Conservation (phyloP, 2,329 filamentous ascomycete genomes). For the Penicillium sp. region DNA sequence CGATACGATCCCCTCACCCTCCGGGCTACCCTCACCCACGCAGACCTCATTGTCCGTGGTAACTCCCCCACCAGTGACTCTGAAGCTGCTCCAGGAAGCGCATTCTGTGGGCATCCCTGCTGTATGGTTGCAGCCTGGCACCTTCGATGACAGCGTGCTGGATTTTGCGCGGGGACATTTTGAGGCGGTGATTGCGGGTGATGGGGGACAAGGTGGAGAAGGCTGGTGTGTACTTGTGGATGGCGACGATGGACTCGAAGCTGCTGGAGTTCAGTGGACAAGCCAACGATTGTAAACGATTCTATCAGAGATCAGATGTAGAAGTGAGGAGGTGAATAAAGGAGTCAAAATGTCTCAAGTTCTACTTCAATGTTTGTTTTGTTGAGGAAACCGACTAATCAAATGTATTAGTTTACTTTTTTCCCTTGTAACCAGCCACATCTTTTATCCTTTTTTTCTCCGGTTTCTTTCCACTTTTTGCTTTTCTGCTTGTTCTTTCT, state of each 20-base stretch:
- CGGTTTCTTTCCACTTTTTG: background rate
- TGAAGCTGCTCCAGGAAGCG: constrained; percentile 73
- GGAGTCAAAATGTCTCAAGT: background rate
- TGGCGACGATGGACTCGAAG: constrained; percentile 62
- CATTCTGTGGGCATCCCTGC: constrained; percentile 70
- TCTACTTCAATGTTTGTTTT: background rate
- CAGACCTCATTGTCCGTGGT: constrained; percentile 82
- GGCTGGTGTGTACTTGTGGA: constrained; percentile 90
- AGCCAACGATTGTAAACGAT: constrained; percentile 30
- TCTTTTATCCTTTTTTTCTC: background rate
- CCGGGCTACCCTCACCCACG: constrained; percentile 63
- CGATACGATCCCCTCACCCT: constrained; percentile 65
- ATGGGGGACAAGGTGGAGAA: constrained; percentile 66
- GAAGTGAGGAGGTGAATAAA: background rate
- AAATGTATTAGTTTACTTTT: background rate
- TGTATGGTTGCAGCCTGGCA: constrained; percentile 90
- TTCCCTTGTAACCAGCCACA: background rate
- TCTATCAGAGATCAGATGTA: background rate
- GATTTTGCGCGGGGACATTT: constrained; percentile 70
- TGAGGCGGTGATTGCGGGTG: constrained; percentile 65
- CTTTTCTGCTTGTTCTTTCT: background rate
- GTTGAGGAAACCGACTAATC: background rate
- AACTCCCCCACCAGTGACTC: constrained; percentile 78
- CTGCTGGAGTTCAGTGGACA: constrained; percentile 57
- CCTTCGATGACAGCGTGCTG: constrained; percentile 75